Percentiles rank a stretch among this genome's conserved stretches.
phyloP scores from a whole-genome alignment of 352 stramenopile species.

The Pythium utonaiense region DNA sequence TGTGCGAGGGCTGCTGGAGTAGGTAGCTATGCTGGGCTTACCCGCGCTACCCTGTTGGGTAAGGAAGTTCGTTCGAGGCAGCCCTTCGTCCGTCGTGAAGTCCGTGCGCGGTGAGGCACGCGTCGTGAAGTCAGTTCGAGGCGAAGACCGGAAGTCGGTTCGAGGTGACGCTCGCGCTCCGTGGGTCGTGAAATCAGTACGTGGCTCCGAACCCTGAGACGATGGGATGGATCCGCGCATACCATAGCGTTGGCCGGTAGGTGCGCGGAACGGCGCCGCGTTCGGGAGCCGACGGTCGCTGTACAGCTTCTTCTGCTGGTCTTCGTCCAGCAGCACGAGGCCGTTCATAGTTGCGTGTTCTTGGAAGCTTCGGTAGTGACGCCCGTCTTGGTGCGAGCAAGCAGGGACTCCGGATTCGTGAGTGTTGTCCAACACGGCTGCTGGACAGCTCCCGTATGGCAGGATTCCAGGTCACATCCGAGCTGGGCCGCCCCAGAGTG shows the following conservation, averaged over 20 bases:
- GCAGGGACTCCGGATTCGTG: no score
- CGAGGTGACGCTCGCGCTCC: not conserved
- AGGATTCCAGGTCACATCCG: not conserved
- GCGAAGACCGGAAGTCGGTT: not conserved
- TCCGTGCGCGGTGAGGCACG: not conserved
- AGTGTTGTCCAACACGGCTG: not conserved
- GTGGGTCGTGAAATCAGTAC: conserved; percentile 3
- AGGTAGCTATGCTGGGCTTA: not conserved
- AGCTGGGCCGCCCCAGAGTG: no score
- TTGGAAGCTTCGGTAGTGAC: not conserved
- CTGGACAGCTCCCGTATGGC: no score
- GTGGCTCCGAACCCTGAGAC: conserved; percentile 3
- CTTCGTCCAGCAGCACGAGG: conserved; percentile 49
- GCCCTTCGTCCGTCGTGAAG: conserved; percentile 15
- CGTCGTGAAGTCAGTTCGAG: conserved; percentile 9
- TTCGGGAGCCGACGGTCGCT: not conserved
- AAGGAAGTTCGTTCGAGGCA: conserved; percentile 15
- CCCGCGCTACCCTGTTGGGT: no score
- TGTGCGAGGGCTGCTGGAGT: conserved; percentile 33
- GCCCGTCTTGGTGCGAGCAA: not conserved
- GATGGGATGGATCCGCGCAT: not conserved
- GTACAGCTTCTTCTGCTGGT: conserved; percentile 43
- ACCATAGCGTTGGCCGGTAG: not conserved
- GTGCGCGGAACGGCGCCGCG: not conserved
- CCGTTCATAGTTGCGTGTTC: conserved; percentile 11